These are phyloP conservation scores for Xylariales sp. DNA, from an alignment of 2,329 filamentous ascomycete genomes.

Conservation along the genomic window DNA sequence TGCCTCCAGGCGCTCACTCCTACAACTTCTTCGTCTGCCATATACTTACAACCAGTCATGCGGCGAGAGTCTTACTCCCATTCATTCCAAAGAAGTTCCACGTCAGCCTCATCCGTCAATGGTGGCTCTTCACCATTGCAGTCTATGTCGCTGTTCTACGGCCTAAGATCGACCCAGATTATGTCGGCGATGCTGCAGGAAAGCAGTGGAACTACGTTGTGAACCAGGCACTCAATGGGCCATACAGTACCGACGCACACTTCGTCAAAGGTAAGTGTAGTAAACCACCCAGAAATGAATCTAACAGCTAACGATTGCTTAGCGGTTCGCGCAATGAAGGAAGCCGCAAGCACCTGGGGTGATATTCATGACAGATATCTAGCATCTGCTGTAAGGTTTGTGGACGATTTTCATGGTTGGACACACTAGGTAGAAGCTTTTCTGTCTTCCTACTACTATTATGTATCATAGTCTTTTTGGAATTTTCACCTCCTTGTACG, in stretches of 20 bases:
- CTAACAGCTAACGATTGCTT: conserved; percentile 10
- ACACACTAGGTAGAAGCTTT: conserved; percentile 11
- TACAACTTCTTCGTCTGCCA: conserved; percentile 86
- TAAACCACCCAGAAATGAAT: not conserved
- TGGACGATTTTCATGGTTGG: conserved; percentile 71
- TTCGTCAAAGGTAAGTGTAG: conserved; percentile 77
- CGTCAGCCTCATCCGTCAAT: conserved; percentile 70
- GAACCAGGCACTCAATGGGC: conserved; percentile 63
- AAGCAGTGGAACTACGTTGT: conserved; percentile 76
- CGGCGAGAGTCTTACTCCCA: conserved; percentile 80
- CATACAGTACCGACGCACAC: conserved; percentile 69
- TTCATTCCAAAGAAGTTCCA: conserved; percentile 71
- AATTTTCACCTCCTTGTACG: too few relatives aligned
- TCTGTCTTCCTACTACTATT: too few relatives aligned
- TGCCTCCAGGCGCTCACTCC: conserved; percentile 51
- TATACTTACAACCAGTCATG: conserved; percentile 80
- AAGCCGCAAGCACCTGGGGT: conserved; percentile 70
- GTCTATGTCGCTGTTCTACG: conserved; percentile 74
- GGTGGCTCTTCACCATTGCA: conserved; percentile 80
- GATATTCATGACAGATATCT: conserved; percentile 64
- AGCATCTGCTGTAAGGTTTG: conserved; percentile 66
- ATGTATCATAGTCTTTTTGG: too few relatives aligned
- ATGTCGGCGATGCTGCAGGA: conserved; percentile 58
- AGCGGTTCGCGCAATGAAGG: conserved; percentile 70
- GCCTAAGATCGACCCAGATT: conserved; percentile 65